phyloP scores from a whole-genome alignment of 2,329 filamentous ascomycete species.

The Fulvia fulva region DNA sequence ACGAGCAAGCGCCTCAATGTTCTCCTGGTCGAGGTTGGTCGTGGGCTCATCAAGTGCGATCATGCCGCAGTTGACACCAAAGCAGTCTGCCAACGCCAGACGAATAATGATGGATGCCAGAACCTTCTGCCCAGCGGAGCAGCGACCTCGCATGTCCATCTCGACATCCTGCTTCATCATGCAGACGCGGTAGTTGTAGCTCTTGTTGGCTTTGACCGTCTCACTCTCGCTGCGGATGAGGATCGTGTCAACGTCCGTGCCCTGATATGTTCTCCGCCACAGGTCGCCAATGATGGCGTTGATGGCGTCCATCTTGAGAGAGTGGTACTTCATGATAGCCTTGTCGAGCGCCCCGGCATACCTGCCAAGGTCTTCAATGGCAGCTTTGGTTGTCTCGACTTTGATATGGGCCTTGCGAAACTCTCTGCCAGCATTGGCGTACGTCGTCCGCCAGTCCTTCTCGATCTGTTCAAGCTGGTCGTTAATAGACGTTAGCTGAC shows the following conservation, averaged over 20 bases:
- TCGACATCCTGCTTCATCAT: constrained; percentile 98
- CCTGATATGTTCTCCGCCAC: constrained; percentile 96
- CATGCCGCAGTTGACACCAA: constrained; percentile 90
- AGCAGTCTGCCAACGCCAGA: constrained; percentile 90
- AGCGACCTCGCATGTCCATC: constrained; percentile 99
- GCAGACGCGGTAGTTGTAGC: constrained; percentile 93
- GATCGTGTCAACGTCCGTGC: constrained; percentile 95
- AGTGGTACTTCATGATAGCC: constrained; percentile 95
- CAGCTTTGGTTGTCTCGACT: constrained; percentile 86
- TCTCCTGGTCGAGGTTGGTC: constrained; percentile 92
- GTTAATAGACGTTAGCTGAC: constrained; percentile 79
- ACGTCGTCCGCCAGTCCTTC: constrained; percentile 78
- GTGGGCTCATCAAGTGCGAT: constrained; percentile 97
- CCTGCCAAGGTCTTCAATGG: constrained; percentile 81
- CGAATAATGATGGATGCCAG: constrained; percentile 97
- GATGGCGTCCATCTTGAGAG: constrained; percentile 96
- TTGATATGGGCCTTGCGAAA: constrained; percentile 87
- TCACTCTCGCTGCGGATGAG: constrained; percentile 86
- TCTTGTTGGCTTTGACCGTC: constrained; percentile 66
- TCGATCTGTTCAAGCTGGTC: constrained; percentile 69
- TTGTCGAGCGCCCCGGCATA: constrained; percentile 84
- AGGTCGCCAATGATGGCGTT: constrained; percentile 91
- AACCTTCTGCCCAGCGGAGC: constrained; percentile 94
- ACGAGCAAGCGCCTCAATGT: constrained; percentile 83
- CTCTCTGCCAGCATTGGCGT: constrained; percentile 72